phyloP scores from a whole-genome alignment of 768 basidiomycete genomes.

The Lanmaoa pseudosensibilis region DNA sequence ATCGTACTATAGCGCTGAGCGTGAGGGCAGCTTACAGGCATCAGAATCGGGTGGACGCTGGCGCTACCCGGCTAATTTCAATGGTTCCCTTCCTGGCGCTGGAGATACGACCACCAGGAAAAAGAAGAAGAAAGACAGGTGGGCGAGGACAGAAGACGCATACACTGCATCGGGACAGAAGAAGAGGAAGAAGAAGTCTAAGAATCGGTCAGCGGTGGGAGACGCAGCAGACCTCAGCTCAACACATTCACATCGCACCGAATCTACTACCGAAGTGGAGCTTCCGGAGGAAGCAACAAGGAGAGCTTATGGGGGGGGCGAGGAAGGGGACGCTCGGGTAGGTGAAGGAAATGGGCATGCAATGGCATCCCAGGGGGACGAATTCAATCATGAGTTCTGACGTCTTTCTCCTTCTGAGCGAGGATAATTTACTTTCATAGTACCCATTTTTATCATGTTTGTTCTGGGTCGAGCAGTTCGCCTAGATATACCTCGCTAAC shows the following conservation, averaged over 20 bases:
- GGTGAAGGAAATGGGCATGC: conserved; percentile 18
- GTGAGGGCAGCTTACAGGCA: conserved; percentile 38
- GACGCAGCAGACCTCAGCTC: conserved; percentile 33
- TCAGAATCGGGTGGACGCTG: conserved; percentile 52
- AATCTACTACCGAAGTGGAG: conserved; percentile 45
- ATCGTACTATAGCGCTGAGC: conserved; percentile 57
- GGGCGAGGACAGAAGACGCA: conserved; percentile 86
- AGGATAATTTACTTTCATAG: background rate
- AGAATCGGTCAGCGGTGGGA: conserved; percentile 43
- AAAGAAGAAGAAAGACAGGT: conserved; percentile 82
- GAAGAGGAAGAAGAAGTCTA: conserved; percentile 68
- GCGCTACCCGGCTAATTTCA: conserved; percentile 86
- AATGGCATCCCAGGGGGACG: conserved; percentile 39
- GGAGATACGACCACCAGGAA: conserved; percentile 48
- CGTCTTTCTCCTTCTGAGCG: background rate
- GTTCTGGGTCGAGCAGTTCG: background rate
- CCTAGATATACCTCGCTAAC: conserved; percentile 4
- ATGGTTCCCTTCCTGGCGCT: conserved; percentile 48
- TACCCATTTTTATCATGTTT: conserved; percentile 11
- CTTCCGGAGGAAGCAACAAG: conserved; percentile 72
- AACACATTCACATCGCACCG: conserved; percentile 34
- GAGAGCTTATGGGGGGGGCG: conserved; percentile 52
- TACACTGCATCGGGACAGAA: conserved; percentile 50
- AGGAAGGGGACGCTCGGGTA: conserved; percentile 8
- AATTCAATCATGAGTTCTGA: conserved; percentile 70